A percentile compares a stretch with the other conserved stretches of the same genome.
phyloP scores from a whole-genome alignment of 805 yeast genomes.

The Peterozyma xylosa region DNA sequence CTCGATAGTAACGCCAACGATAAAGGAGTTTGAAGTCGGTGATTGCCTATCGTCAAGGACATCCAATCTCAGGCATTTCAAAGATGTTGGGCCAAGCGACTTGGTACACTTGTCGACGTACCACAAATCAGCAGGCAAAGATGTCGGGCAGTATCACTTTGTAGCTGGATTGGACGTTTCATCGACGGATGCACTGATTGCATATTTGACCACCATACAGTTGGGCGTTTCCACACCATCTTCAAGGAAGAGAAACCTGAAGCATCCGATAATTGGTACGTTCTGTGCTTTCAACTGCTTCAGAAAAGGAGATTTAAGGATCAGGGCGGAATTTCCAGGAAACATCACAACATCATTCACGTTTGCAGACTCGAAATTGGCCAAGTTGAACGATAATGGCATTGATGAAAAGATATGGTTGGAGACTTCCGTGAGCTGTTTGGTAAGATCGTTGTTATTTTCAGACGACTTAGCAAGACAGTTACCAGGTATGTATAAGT shows the following conservation, averaged over 20 bases:
- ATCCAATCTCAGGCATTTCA: constrained; percentile 28
- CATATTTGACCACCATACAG: constrained; percentile 40
- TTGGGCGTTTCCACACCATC: constrained; percentile 10
- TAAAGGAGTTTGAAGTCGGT: constrained; percentile 41
- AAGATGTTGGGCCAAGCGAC: constrained; percentile 72
- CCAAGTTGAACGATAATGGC: constrained; percentile 49
- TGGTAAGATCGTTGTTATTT: constrained; percentile 47
- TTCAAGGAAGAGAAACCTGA: constrained; percentile 14
- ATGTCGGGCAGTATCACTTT: constrained; percentile 47
- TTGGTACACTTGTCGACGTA: constrained; percentile 45
- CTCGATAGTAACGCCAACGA: constrained; percentile 20
- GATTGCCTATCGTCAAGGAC: constrained; percentile 48
- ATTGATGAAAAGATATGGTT: constrained; percentile 40
- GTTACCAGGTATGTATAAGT: constrained; percentile 51
- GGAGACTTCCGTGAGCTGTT: constrained; percentile 50
- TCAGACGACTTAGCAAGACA: constrained; percentile 48
- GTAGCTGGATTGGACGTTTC: constrained; percentile 47
- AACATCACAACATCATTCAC: constrained; percentile 36
- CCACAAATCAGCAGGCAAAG: constrained; percentile 28
- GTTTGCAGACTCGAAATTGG: constrained; percentile 40
- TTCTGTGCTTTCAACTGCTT: constrained; percentile 72
- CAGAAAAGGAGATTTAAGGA: constrained; percentile 64
- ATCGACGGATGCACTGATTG: constrained; percentile 45
- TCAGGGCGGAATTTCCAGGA: constrained; percentile 48
- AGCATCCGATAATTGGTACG: constrained; percentile 34